phyloP scores from a whole-genome alignment of 306 rosid species.

The Vigna unguiculata region DNA sequence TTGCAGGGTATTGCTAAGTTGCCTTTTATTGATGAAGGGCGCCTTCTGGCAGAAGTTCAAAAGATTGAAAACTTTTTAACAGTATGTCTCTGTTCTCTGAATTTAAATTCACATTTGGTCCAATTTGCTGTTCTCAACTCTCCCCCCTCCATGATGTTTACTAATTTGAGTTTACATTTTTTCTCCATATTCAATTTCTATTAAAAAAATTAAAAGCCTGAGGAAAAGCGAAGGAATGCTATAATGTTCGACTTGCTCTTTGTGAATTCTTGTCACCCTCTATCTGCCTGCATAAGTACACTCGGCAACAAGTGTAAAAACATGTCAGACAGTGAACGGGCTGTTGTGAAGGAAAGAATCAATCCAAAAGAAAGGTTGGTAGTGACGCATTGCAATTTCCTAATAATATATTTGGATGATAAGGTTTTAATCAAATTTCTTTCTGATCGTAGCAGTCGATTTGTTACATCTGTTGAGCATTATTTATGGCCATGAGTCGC shows the following conservation, averaged over 20 bases:
- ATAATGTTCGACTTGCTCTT: constrained; percentile 87
- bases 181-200: constrained; percentile 21
- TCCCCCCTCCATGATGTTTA: background rate
- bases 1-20: constrained; percentile 92
- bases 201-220: constrained; percentile 55
- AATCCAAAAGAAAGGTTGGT: constrained; percentile 22
- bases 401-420: background rate
- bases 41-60: constrained; percentile 84
- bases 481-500: background rate
- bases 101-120: constrained; percentile 12
- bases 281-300: constrained; percentile 90
- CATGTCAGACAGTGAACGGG: constrained; percentile 46
- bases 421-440: background rate
- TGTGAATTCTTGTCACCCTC: constrained; percentile 92
- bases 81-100: constrained; percentile 53
- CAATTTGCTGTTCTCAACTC: background rate
- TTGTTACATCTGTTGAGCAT: constrained; percentile 18
- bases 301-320: constrained; percentile 82
- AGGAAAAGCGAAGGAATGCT: constrained; percentile 80
- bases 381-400: constrained; percentile 16
- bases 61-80: constrained; percentile 76
- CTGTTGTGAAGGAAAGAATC: background rate
- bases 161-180: constrained; percentile 30
- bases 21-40: constrained; percentile 94
- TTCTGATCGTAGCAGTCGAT: constrained; percentile 21